Evolutionary conservation across 768 basidiomycete species (phyloP).

Genomic region (Dacryopinax primogenitus): DNA sequence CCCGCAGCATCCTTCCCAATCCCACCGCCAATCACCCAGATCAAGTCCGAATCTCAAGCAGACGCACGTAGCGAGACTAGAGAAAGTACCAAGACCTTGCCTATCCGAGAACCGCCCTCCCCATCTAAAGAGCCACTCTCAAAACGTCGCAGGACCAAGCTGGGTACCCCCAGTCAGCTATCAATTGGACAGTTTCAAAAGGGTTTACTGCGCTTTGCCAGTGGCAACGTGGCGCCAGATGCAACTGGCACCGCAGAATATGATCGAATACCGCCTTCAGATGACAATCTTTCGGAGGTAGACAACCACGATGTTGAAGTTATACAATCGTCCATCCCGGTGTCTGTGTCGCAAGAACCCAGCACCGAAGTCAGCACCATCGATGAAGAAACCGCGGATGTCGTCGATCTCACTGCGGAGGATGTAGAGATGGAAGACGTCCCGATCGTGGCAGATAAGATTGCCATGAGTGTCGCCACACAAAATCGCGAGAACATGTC

Average conservation of each 20-base stretch:
- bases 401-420: conserved; percentile 13
- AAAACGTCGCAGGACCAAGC: background rate
- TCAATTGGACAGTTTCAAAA: background rate
- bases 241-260: background rate
- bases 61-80: too few relatives aligned
- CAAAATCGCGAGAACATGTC: background rate
- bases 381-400: background rate
- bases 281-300: too few relatives aligned
- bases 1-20: too few relatives aligned
- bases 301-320: conserved; percentile 16
- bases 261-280: too few relatives aligned
- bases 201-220: background rate
- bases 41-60: too few relatives aligned
- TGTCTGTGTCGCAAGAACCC: too few relatives aligned
- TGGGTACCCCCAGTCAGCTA: background rate
- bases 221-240: background rate
- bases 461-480: conserved; percentile 17
- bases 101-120: background rate
- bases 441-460: conserved; percentile 19
- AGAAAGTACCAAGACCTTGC: background rate
- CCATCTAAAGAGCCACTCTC: background rate
- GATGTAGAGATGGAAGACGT: conserved; percentile 9
- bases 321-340: conserved; percentile 18
- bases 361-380: too few relatives aligned
- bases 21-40: too few relatives aligned